Percentiles rank a stretch among this genome's conserved stretches.
These are phyloP conservation scores for Microbotryomycetes sp. DNA, from an alignment of 1,284 basidiomycete species.

Conservation along the genomic window DNA sequence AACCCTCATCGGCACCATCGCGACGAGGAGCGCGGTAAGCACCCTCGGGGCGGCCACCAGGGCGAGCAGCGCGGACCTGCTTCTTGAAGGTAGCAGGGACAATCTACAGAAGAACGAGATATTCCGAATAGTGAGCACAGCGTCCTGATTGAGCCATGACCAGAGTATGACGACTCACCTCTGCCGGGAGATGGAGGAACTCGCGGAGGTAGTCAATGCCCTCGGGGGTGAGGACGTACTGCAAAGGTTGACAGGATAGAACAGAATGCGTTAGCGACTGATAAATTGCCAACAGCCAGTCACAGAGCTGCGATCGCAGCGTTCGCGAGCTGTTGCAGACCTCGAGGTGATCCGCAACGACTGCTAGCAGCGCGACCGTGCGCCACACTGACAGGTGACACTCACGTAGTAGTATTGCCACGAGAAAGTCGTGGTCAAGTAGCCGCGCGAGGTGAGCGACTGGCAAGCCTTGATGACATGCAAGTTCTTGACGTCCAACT, in stretches of 20 bases:
- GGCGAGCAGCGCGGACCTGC: conserved; percentile 70
- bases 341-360: background rate
- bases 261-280: too few relatives aligned
- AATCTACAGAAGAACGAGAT: conserved; percentile 48
- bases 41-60: conserved; percentile 52
- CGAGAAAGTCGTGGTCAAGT: conserved; percentile 84
- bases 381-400: background rate
- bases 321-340: background rate
- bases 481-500: conserved; percentile 93
- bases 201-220: conserved; percentile 92
- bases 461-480: conserved; percentile 99
- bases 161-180: conserved; percentile 40
- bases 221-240: conserved; percentile 89
- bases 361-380: background rate
- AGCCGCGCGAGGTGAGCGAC: conserved; percentile 89
- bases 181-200: conserved; percentile 84
- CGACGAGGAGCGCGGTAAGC: conserved; percentile 75
- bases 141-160: background rate
- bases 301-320: too few relatives aligned
- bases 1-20: conserved; percentile 63
- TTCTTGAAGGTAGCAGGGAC: conserved; percentile 95
- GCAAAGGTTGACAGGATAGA: conserved; percentile 42
- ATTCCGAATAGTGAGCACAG: background rate
- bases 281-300: background rate
- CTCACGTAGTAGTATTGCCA: conserved; percentile 46